Percentiles rank a stretch among this genome's conserved stretches.
These are phyloP conservation scores for Biscogniauxia sp. DNA, from an alignment of 2,329 filamentous ascomycete genomes.

Conservation along the genomic window DNA sequence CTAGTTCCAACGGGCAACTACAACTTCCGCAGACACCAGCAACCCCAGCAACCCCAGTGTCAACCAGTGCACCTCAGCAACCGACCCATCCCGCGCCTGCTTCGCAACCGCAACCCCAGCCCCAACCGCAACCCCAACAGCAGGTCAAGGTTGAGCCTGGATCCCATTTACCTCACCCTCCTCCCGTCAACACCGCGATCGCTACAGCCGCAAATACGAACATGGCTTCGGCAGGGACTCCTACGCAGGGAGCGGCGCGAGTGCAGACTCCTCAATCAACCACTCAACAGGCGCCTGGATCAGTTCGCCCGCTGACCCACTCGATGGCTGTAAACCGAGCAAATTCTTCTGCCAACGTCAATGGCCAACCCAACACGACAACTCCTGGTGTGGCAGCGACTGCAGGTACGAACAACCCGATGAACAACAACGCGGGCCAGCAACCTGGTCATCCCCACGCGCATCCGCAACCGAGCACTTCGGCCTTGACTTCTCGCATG, in stretches of 20 bases:
- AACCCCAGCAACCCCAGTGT: slow-evolving; percentile 21
- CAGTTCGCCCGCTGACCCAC: slow-evolving; percentile 26
- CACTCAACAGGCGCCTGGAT: slow-evolving; percentile 20
- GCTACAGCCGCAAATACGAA: slow-evolving; percentile 36
- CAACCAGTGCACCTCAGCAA: slow-evolving; percentile 24
- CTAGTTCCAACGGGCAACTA: slow-evolving; percentile 16
- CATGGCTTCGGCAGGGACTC: slow-evolving; percentile 44
- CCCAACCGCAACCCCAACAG: too few species aligned
- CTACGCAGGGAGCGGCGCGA: slow-evolving; percentile 47
- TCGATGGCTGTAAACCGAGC: slow-evolving; percentile 32
- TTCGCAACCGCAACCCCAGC: too few species aligned
- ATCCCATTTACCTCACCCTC: slow-evolving; percentile 34
- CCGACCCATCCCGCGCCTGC: slow-evolving; percentile 20
- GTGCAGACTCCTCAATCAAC: slow-evolving; percentile 48
- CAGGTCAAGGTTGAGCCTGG: slow-evolving; percentile 39
- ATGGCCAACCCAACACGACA: slow-evolving; percentile 28
- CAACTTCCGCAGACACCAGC: slow-evolving; percentile 24
- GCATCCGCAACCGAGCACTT: slow-evolving; percentile 44
- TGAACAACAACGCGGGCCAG: slow-evolving; percentile 29
- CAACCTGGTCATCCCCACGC: slow-evolving; percentile 47
- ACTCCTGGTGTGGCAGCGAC: slow-evolving; percentile 22
- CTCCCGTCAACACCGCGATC: slow-evolving; percentile 49
- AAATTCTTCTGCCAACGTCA: slow-evolving; percentile 30
- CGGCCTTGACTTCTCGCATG: slow-evolving; percentile 60
- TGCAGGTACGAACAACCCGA: slow-evolving; percentile 24